phyloP scores from a whole-genome alignment of 2,329 filamentous ascomycete genomes.

The Sclerotinia minor region DNA sequence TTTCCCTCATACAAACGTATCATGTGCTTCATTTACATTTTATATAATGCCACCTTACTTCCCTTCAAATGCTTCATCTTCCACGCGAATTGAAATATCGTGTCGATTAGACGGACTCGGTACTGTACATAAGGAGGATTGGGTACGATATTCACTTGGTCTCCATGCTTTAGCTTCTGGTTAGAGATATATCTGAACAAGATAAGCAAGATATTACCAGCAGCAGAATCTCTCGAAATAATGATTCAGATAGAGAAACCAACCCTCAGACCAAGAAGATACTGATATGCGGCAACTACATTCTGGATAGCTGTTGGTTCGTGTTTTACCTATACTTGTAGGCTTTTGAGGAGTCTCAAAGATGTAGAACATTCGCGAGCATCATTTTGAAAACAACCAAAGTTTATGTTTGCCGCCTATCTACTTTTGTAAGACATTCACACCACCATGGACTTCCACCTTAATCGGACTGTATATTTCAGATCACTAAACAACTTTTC shows the following conservation, averaged over 20 bases:
- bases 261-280: constrained; percentile 46
- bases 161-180: constrained; percentile 29
- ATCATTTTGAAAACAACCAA: not conserved
- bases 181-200: constrained; percentile 49
- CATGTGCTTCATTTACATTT: constrained; percentile 48
- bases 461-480: not conserved
- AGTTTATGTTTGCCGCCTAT: not conserved
- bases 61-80: constrained; percentile 43
- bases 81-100: constrained; percentile 44
- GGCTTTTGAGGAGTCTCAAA: not conserved
- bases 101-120: constrained; percentile 47
- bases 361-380: not conserved
- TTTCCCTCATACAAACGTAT: constrained; percentile 45
- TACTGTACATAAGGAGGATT: constrained; percentile 44
- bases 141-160: not conserved
- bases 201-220: constrained; percentile 48
- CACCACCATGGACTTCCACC: not conserved
- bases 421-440: not conserved
- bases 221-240: constrained; percentile 51
- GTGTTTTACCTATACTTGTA: constrained; percentile 27
- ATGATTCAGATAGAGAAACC: constrained; percentile 46
- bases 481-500: not conserved
- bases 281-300: constrained; percentile 48
- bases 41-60: constrained; percentile 46
- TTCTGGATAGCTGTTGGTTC: constrained; percentile 52